Conservation (phyloP, 495 filamentous ascomycete genomes). For the Penicillium tannophilum region DNA sequence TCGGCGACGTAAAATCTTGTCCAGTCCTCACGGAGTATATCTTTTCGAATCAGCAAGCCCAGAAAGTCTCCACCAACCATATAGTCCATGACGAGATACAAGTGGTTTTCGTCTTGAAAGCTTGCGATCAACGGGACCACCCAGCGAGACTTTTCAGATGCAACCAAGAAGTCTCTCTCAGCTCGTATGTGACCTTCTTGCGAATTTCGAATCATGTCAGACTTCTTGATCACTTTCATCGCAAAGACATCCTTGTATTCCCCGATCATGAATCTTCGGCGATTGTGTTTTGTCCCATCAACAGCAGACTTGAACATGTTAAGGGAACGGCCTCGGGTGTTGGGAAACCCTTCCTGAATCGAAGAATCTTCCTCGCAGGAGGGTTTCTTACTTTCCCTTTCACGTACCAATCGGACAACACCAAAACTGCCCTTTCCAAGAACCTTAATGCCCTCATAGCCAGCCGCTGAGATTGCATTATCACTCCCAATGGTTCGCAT, state of each 20-base stretch:
- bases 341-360: not conserved
- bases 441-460: slow-evolving; percentile 80
- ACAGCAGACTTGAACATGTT: slow-evolving; percentile 28
- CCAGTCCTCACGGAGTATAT: slow-evolving; percentile 73
- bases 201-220: slow-evolving; percentile 81
- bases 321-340: slow-evolving; percentile 6
- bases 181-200: slow-evolving; percentile 93
- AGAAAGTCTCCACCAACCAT: slow-evolving; percentile 96
- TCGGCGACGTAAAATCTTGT: slow-evolving; percentile 88
- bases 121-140: slow-evolving; percentile 85
- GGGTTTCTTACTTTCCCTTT: slow-evolving; percentile 39
- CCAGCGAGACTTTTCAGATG: slow-evolving; percentile 80
- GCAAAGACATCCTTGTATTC: slow-evolving; percentile 70
- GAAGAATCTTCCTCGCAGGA: slow-evolving; percentile 11
- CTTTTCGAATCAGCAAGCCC: slow-evolving; percentile 78
- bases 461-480: slow-evolving; percentile 54
- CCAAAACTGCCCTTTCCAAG: slow-evolving; percentile 97
- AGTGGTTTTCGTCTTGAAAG: slow-evolving; percentile 80
- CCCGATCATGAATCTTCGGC: slow-evolving; percentile 33
- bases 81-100: slow-evolving; percentile 97
- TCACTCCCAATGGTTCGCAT: slow-evolving; percentile 42
- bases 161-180: slow-evolving; percentile 88
- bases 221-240: slow-evolving; percentile 96
- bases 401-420: slow-evolving; percentile 80
- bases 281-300: slow-evolving; percentile 26